phyloP scores from a whole-genome alignment of 2,329 filamentous ascomycete genomes.

The Aspergillus sp. region DNA sequence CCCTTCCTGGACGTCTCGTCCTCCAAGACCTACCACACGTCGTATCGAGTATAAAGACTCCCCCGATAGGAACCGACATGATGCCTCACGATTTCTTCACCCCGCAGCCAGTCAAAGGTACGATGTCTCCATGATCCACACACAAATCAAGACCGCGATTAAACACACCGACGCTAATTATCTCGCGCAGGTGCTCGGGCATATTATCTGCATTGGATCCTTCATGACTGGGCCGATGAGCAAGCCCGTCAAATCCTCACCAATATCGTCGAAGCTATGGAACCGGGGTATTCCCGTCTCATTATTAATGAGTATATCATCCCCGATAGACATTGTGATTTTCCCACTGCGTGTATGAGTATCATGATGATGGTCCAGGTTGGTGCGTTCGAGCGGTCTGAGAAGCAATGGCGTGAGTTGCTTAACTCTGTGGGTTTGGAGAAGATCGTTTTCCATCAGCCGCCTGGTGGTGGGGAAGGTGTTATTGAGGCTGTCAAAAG shows the following conservation, averaged over 20 bases:
- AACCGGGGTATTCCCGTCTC: conserved; percentile 25
- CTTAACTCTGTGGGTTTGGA: conserved; percentile 20
- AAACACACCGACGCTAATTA: not conserved
- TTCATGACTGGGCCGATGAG: conserved; percentile 27
- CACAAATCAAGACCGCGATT: too few relatives aligned
- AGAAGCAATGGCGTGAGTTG: conserved; percentile 25
- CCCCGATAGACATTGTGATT: conserved; percentile 19
- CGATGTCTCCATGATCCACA: not conserved
- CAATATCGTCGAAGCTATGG: conserved; percentile 23
- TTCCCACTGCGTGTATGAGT: conserved; percentile 13
- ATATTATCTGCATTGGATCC: conserved; percentile 28
- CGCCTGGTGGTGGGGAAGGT: conserved; percentile 4
- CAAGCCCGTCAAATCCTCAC: conserved; percentile 22
- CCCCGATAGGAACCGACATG: conserved; percentile 10
- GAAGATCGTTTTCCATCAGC: conserved; percentile 9
- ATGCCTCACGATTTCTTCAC: conserved; percentile 27
- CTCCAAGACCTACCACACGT: conserved; percentile 26
- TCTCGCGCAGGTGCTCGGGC: conserved; percentile 17
- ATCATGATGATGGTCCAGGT: conserved; percentile 23
- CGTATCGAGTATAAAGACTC: conserved; percentile 8
- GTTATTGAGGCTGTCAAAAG: conserved; percentile 9
- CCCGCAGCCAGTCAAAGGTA: conserved; percentile 25
- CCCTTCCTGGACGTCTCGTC: conserved; percentile 18
- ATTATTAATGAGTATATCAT: conserved; percentile 33
- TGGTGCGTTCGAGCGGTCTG: conserved; percentile 22